Evolutionary conservation across 306 rosid genomes (phyloP), one percentile per base, ranked within the genome.

Genomic region (Psophocarpus tetragonolobus): DNA sequence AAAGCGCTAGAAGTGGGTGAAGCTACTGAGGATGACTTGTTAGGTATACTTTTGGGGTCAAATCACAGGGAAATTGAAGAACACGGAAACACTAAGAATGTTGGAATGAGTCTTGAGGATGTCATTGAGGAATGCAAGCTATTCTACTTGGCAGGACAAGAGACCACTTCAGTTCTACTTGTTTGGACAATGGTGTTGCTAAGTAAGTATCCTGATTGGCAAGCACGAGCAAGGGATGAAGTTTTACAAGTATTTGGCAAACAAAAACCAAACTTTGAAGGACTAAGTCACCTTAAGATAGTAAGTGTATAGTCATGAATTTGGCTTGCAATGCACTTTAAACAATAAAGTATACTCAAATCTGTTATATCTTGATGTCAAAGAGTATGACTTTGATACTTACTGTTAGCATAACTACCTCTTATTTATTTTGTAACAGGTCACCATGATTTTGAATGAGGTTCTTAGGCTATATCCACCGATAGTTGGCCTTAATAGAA

Each of bases 401-500:
- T 8, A 47, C 17, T 5, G 11, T 64, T 13, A n/a, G 27, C 35
- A 10, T 32, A 50, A 50, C 1, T 24, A 6, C 56, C n/a, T n/a
- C n/a, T n/a, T n/a, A n/a, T n/a, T 48, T 14, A 35, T 53, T 15
- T 51, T 14, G 39, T 30, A n/a, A 18, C 66, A 90, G 90, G 84
- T 90, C 27, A 83, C 66, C 17, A 88, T 84, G 90, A 68, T 85
- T 69, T 21, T 88, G 23, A 65, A 85, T 0, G 90, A 90, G 71
- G 91, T 82, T 71, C 56, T 48, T 17, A 48, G 56, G 56, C 56
- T 48, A 6, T 48, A 48, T 24, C 23, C 56, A 6, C 26, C 56
- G 7, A 24, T 3, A 18, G 9, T 17, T 17, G 56, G 24, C 24
- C 24, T 48, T 48, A 17, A 18, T 48, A 48, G 56, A 17, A 48